Evolutionary conservation across 805 yeast species (phyloP).

Genomic region (Pichia rugopelliculosa): DNA sequence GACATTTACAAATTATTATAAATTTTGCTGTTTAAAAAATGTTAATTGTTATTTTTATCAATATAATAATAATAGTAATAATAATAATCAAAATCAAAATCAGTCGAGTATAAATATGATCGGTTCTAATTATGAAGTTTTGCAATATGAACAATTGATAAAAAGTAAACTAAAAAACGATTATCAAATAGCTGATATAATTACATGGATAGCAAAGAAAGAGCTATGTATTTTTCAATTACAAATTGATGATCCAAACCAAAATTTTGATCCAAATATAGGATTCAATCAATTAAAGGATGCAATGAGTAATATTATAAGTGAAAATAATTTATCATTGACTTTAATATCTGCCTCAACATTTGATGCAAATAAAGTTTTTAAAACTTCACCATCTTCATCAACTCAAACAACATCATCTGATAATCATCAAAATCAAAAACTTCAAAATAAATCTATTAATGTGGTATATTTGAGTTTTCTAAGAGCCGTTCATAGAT

Average conservation of each 20-base stretch:
- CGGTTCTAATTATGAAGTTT: slow-evolving; percentile 21
- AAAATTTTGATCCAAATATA: slow-evolving; percentile 11
- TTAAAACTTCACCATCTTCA: slow-evolving; percentile 9
- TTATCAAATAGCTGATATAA: slow-evolving; percentile 23
- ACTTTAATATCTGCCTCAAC: slow-evolving; percentile 22
- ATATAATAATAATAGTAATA: slow-evolving; percentile 12
- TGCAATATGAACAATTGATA: slow-evolving; percentile 23
- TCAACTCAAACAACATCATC: neutral
- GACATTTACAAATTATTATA: slow-evolving; percentile 26
- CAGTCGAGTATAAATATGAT: slow-evolving; percentile 3
- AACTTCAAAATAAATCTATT: slow-evolving; percentile 20
- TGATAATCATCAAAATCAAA: slow-evolving; percentile 2
- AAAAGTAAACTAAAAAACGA: slow-evolving; percentile 22
- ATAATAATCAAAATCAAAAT: neutral
- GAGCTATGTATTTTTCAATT: slow-evolving; percentile 28
- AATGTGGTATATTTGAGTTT: slow-evolving; percentile 37
- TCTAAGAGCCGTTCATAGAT: slow-evolving; percentile 41
- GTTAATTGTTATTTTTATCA: slow-evolving; percentile 29
- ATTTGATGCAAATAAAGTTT: slow-evolving; percentile 24
- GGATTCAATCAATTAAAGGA: slow-evolving; percentile 27
- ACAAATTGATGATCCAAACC: slow-evolving; percentile 11
- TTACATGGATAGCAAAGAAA: slow-evolving; percentile 25
- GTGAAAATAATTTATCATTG: slow-evolving; percentile 20
- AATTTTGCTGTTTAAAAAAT: slow-evolving; percentile 20
- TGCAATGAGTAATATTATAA: slow-evolving; percentile 26